phyloP scores from a whole-genome alignment of 306 rosid genomes.

The Dalbergia cultrata region DNA sequence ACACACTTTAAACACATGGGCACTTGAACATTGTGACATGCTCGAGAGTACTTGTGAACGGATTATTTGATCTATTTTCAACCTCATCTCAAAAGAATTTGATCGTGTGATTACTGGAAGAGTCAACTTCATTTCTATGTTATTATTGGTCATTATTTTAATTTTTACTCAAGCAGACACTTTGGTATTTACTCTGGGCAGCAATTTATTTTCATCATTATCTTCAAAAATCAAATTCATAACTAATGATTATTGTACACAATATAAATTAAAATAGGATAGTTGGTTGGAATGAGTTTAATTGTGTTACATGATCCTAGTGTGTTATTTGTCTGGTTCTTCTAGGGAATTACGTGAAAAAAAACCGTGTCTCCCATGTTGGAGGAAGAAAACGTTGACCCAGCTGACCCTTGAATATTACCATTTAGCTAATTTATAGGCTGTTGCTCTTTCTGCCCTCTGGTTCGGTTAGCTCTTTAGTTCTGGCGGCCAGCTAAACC shows the following conservation, averaged over 20 bases:
- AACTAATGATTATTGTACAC: neutral
- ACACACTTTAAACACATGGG: neutral
- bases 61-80: slow-evolving; percentile 13
- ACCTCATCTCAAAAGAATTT: neutral
- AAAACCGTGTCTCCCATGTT: slow-evolving; percentile 14
- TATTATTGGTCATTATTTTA: neutral
- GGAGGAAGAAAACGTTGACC: neutral
- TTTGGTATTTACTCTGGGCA: neutral
- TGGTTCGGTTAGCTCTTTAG: slow-evolving; percentile 34
- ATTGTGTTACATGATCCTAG: neutral
- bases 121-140: slow-evolving; percentile 1
- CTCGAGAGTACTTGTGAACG: slow-evolving; percentile 26
- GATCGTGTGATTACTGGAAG: slow-evolving; percentile 9
- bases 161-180: slow-evolving; percentile 4
- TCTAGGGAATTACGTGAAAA: slow-evolving; percentile 27
- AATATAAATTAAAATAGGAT: neutral
- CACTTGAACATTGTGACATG: slow-evolving; percentile 20
- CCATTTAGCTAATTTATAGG: slow-evolving; percentile 8
- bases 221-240: slow-evolving; percentile 8
- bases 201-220: slow-evolving; percentile 24
- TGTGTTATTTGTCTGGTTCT: neutral
- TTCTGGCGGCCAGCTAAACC: slow-evolving; percentile 2
- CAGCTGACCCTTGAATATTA: slow-evolving; percentile 6
- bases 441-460: slow-evolving; percentile 26
- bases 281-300: neutral